phyloP scores from a whole-genome alignment of 2,329 filamentous ascomycete genomes.

The Pseudogymnoascus sp. region DNA sequence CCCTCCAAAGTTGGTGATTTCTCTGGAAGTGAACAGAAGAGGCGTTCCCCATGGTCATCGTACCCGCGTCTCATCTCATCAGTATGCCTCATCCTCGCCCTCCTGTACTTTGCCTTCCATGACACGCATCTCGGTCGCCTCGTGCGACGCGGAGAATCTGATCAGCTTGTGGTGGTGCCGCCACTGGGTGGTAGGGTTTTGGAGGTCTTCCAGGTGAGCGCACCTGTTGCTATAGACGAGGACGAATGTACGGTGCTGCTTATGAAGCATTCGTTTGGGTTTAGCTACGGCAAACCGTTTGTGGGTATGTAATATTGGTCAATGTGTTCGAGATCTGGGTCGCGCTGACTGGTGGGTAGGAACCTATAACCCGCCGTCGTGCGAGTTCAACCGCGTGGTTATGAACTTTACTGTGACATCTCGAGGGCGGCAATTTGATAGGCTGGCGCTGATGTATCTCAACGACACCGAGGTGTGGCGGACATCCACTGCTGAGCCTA shows the following conservation, averaged over 20 bases:
- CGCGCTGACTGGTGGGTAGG: conserved; percentile 32
- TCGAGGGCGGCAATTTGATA: conserved; percentile 65
- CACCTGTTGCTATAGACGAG: conserved; percentile 42
- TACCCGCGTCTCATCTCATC: not conserved
- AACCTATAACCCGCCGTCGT: conserved; percentile 56
- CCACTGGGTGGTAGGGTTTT: conserved; percentile 30
- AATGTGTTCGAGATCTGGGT: conserved; percentile 8
- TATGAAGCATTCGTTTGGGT: conserved; percentile 63
- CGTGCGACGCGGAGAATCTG: not conserved
- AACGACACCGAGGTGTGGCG: conserved; percentile 74
- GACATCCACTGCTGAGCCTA: conserved; percentile 76
- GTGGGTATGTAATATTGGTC: conserved; percentile 46
- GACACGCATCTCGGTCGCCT: not conserved
- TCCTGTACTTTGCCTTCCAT: not conserved
- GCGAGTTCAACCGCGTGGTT: conserved; percentile 63
- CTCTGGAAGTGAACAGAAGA: not conserved
- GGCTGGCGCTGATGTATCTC: conserved; percentile 67
- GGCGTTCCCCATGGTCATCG: not conserved
- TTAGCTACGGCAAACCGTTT: conserved; percentile 65
- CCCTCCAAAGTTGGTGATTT: not conserved
- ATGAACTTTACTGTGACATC: conserved; percentile 71
- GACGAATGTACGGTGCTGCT: conserved; percentile 45
- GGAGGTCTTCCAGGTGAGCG: conserved; percentile 61
- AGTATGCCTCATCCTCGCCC: not conserved
- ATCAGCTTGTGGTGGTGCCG: not conserved